phyloP scores from a whole-genome alignment of 2,329 filamentous ascomycete genomes.

The Xylaria sp. region DNA sequence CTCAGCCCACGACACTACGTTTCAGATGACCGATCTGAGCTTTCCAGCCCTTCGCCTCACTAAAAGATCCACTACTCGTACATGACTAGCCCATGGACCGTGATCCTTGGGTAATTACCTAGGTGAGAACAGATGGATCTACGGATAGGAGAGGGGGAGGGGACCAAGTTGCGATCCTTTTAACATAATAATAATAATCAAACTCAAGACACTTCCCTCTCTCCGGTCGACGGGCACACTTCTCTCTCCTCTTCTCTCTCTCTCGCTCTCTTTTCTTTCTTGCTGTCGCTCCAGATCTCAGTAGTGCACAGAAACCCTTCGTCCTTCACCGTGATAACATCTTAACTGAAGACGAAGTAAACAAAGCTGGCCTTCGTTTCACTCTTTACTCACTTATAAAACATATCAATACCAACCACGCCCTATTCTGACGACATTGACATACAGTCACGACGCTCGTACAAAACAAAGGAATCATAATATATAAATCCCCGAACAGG shows the following conservation, averaged over 20 bases:
- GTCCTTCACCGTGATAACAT: conserved; percentile 10
- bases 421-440: not conserved
- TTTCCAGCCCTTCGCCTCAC: not conserved
- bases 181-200: not conserved
- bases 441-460: not conserved
- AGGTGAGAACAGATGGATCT: not conserved
- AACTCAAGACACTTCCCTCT: not conserved
- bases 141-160: not conserved
- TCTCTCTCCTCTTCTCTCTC: not conserved
- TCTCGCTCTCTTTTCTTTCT: conserved; percentile 1
- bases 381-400: conserved; percentile 7
- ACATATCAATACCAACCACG: not conserved
- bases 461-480: not conserved
- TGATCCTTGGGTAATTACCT: conserved; percentile 18
- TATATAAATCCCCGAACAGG: not conserved
- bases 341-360: conserved; percentile 9
- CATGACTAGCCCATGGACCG: conserved; percentile 11
- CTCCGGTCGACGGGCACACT: not conserved
- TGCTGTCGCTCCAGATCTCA: not conserved
- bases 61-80: conserved; percentile 5
- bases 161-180: not conserved
- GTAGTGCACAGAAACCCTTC: conserved; percentile 1
- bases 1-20: conserved; percentile 14
- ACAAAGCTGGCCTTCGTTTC: conserved; percentile 16
- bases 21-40: conserved; percentile 15